These are phyloP conservation scores for Nymphaea colorata DNA, from an alignment of 164 flowering plant genomes.

Conservation along the genomic window DNA sequence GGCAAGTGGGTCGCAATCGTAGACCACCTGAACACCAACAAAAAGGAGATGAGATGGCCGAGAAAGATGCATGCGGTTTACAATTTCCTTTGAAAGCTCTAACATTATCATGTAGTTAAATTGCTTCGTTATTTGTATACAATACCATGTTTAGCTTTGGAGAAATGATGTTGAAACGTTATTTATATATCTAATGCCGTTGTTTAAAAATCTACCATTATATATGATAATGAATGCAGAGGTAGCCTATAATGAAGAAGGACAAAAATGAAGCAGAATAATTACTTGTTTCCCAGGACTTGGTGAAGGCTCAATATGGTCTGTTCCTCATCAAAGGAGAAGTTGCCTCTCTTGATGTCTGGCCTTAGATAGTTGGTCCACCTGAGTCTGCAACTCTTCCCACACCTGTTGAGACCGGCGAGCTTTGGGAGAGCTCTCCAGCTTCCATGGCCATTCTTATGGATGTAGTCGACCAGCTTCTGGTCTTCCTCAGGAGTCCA, in stretches of 20 bases:
- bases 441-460: conserved; percentile 70
- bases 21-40: conserved; percentile 6
- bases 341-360: conserved; percentile 59
- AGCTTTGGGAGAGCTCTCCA: conserved; percentile 92
- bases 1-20: conserved; percentile 9
- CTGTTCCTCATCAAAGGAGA: conserved; percentile 61
- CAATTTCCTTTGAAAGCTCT: too few relatives aligned
- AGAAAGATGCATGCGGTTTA: too few relatives aligned
- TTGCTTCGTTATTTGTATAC: too few relatives aligned
- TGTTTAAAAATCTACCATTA: too few relatives aligned
- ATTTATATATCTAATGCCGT: too few relatives aligned
- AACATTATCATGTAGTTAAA: too few relatives aligned
- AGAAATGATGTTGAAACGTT: too few relatives aligned
- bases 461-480: conserved; percentile 70
- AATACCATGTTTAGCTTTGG: too few relatives aligned
- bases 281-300: conserved; percentile 56
- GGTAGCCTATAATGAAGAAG: too few relatives aligned
- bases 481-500: conserved; percentile 94
- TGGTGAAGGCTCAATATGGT: conserved; percentile 52
- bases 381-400: conserved; percentile 67
- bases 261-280: neutral
- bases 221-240: too few relatives aligned
- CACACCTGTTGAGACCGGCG: conserved; percentile 71
- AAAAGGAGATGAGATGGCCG: too few relatives aligned
- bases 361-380: conserved; percentile 75